Conservation (phyloP, 2,329 filamentous ascomycete genomes). For the Podosphaera xanthii region DNA sequence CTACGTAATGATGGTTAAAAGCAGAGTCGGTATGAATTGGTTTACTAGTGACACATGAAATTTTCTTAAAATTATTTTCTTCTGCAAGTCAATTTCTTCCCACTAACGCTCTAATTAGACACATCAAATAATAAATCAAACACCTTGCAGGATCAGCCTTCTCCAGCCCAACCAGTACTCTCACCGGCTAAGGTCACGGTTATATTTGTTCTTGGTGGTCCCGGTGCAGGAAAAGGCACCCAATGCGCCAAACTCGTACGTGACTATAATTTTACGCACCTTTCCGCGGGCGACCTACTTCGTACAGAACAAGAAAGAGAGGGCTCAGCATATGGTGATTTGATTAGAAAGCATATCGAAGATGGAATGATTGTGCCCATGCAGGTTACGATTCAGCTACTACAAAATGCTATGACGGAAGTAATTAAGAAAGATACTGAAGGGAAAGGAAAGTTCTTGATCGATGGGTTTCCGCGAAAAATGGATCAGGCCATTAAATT, state of each 20-base stretch:
- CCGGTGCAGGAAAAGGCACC: conserved; percentile 88
- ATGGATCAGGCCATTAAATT: conserved; percentile 93
- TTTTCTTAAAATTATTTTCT: background rate
- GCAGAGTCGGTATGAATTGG: conserved; percentile 18
- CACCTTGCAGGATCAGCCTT: background rate
- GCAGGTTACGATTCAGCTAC: conserved; percentile 83
- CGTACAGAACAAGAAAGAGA: conserved; percentile 78
- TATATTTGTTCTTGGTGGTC: conserved; percentile 86
- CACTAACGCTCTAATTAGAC: background rate
- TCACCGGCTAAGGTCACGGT: conserved; percentile 61
- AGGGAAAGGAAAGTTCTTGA: conserved; percentile 47
- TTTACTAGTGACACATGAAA: too few species aligned
- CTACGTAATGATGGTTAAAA: conserved; percentile 27
- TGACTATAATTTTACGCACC: conserved; percentile 77
- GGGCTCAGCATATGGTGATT: conserved; percentile 69
- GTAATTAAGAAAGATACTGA: conserved; percentile 29
- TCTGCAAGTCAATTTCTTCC: background rate
- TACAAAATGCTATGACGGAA: conserved; percentile 79
- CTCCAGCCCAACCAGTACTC: conserved; percentile 24
- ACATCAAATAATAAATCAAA: background rate
- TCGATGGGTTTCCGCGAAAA: conserved; percentile 78
- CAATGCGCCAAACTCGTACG: conserved; percentile 76
- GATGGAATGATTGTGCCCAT: conserved; percentile 95
- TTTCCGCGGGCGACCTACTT: conserved; percentile 80
- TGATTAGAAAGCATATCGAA: conserved; percentile 86